Percentiles rank a stretch among this genome's conserved stretches.
These are phyloP conservation scores for Fusarium beomiforme DNA, from an alignment of 2,329 filamentous ascomycete genomes.

Conservation along the genomic window DNA sequence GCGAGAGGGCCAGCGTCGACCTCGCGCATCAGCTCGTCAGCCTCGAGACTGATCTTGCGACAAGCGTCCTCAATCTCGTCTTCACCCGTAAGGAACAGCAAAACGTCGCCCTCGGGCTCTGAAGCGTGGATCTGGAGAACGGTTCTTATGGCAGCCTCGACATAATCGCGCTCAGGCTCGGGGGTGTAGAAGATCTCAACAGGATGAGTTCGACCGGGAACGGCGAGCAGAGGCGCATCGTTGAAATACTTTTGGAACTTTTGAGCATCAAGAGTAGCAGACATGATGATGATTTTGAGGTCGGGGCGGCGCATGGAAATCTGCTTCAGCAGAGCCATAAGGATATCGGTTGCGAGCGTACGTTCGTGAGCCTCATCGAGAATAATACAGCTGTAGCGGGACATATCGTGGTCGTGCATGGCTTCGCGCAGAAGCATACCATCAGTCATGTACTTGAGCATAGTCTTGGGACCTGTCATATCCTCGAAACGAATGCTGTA, in stretches of 20 bases:
- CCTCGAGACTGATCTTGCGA: slow-evolving; percentile 89
- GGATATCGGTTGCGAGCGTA: slow-evolving; percentile 94
- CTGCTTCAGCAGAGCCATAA: slow-evolving; percentile 96
- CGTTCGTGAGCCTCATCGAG: slow-evolving; percentile 98
- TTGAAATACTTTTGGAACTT: slow-evolving; percentile 99
- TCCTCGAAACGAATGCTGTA: slow-evolving; percentile 99
- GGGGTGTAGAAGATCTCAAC: slow-evolving; percentile 99
- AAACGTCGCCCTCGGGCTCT: slow-evolving; percentile 90
- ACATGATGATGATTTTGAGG: slow-evolving; percentile 99
- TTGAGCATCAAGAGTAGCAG: slow-evolving; percentile 94
- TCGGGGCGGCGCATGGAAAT: slow-evolving; percentile 84
- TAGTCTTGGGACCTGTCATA: slow-evolving; percentile 85
- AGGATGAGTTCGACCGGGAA: slow-evolving; percentile 93
- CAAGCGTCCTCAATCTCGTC: slow-evolving; percentile 98
- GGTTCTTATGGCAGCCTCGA: slow-evolving; percentile 93
- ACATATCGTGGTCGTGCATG: slow-evolving; percentile 93
- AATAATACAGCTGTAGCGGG: slow-evolving; percentile 96
- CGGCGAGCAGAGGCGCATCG: slow-evolving; percentile 89
- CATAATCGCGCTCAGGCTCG: slow-evolving; percentile 94
- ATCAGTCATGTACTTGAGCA: slow-evolving; percentile 99
- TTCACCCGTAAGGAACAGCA: slow-evolving; percentile 96
- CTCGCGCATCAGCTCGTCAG: slow-evolving; percentile 90
- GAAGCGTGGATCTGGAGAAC: slow-evolving; percentile 96
- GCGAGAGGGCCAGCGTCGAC: slow-evolving; percentile 89
- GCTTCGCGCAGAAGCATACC: slow-evolving; percentile 97